Evolutionary conservation across 2,329 filamentous ascomycete species (phyloP).

Genomic region (Xylaria sp.): DNA sequence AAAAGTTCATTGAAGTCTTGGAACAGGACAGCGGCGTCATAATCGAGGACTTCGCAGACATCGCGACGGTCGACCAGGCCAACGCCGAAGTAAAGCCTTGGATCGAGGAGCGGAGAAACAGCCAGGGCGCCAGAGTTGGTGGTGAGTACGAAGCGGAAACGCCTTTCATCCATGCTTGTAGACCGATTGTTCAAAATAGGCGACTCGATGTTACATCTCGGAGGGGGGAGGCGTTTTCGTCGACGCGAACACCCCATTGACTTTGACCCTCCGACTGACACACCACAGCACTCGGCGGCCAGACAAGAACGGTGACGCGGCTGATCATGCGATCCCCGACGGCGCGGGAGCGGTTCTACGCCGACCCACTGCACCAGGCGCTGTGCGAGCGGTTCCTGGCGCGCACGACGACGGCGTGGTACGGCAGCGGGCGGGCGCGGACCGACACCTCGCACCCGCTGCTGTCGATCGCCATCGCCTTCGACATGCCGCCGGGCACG

Average conservation of each 20-base stretch:
- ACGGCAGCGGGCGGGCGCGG: slow-evolving; percentile 33
- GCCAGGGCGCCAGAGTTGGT: slow-evolving; percentile 5
- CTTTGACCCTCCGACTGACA: neutral
- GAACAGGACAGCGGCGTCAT: slow-evolving; percentile 41
- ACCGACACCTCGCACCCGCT: slow-evolving; percentile 40
- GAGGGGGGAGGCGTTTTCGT: no score
- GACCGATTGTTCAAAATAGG: slow-evolving; percentile 26
- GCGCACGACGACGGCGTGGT: slow-evolving; percentile 40
- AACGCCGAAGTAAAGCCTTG: slow-evolving; percentile 25
- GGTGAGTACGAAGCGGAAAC: slow-evolving; percentile 20
- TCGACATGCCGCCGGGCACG: slow-evolving; percentile 39
- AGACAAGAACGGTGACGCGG: slow-evolving; percentile 40
- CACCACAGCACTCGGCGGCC: slow-evolving; percentile 34
- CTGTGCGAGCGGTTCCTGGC: slow-evolving; percentile 41
- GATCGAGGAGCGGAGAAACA: slow-evolving; percentile 6
- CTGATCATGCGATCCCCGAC: slow-evolving; percentile 40
- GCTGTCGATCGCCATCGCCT: slow-evolving; percentile 42
- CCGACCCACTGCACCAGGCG: slow-evolving; percentile 36
- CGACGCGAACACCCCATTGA: no score
- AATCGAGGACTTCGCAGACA: slow-evolving; percentile 36
- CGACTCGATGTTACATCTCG: no score
- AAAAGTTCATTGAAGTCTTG: slow-evolving; percentile 36
- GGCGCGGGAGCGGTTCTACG: slow-evolving; percentile 42
- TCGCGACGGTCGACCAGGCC: slow-evolving; percentile 32
- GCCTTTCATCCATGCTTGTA: slow-evolving; percentile 16